Percentiles rank a stretch among this genome's conserved stretches.
phyloP scores from a whole-genome alignment of 306 rosid species.

The Trifolium pratense region DNA sequence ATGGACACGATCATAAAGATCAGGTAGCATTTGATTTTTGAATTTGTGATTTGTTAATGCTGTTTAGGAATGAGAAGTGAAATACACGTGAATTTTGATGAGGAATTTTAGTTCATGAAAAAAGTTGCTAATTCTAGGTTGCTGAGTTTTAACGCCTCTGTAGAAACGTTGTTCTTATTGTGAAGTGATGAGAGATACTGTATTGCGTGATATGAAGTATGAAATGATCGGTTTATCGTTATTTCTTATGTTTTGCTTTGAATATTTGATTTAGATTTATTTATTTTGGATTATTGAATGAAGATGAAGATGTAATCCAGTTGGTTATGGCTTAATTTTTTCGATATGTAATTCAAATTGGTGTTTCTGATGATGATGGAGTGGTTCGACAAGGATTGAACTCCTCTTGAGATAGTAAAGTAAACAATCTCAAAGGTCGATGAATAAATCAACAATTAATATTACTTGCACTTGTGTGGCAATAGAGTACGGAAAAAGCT shows the following conservation, averaged over 20 bases:
- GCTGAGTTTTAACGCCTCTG: background rate
- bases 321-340: no score
- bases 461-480: background rate
- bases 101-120: constrained; percentile 9
- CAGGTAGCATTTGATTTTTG: constrained; percentile 58
- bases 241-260: constrained; percentile 25
- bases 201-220: background rate
- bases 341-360: no score
- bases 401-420: background rate
- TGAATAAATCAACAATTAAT: background rate
- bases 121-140: constrained; percentile 29
- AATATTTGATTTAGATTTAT: constrained; percentile 13
- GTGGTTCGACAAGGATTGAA: constrained; percentile 17
- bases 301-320: constrained; percentile 20
- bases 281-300: constrained; percentile 14
- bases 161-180: constrained; percentile 5
- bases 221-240: constrained; percentile 19
- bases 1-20: constrained; percentile 63
- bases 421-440: background rate
- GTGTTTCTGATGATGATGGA: background rate
- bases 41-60: constrained; percentile 40
- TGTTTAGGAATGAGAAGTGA: constrained; percentile 30
- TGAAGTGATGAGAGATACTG: constrained; percentile 29
- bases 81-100: constrained; percentile 8
- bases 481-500: background rate